Evolutionary conservation across 331 rosid species (phyloP).

Genomic region (Saraca asoca): DNA sequence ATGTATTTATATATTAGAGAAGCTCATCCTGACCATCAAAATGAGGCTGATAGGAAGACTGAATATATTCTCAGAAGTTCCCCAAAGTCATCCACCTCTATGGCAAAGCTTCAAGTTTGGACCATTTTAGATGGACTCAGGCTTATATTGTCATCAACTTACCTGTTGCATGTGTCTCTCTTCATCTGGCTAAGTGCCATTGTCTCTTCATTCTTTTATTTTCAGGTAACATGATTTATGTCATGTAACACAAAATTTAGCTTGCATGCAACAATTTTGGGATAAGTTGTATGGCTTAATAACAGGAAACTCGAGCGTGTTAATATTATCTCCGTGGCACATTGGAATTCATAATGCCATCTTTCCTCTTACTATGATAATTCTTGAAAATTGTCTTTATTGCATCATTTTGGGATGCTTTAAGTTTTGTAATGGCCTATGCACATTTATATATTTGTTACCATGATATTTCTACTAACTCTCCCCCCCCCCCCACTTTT

Average conservation of each 20-base stretch:
- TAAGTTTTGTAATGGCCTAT: background rate
- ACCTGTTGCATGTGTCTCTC: conserved; percentile 69
- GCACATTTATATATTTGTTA: background rate
- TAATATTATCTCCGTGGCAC: background rate
- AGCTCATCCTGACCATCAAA: conserved; percentile 49
- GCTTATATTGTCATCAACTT: conserved; percentile 85
- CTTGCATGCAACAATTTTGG: conserved; percentile 19
- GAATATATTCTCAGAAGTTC: conserved; percentile 43
- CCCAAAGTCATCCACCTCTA: conserved; percentile 51
- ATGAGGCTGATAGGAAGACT: conserved; percentile 42
- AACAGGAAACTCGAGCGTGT: background rate
- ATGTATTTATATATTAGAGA: conserved; percentile 49
- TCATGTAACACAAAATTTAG: conserved; percentile 23
- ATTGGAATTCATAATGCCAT: background rate
- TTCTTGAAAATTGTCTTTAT: too few species aligned
- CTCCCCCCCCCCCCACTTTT: conserved; percentile 25
- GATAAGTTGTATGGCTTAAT: conserved; percentile 10
- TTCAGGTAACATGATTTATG: conserved; percentile 64
- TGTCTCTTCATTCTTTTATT: conserved; percentile 93
- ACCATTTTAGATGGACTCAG: conserved; percentile 78
- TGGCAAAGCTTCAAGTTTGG: conserved; percentile 64
- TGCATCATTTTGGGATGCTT: too few species aligned
- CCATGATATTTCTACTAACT: conserved; percentile 29
- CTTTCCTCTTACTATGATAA: too few species aligned
- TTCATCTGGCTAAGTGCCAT: conserved; percentile 94